phyloP scores from a whole-genome alignment of 805 yeast genomes.

The Wickerhamomyces hampshirensis region DNA sequence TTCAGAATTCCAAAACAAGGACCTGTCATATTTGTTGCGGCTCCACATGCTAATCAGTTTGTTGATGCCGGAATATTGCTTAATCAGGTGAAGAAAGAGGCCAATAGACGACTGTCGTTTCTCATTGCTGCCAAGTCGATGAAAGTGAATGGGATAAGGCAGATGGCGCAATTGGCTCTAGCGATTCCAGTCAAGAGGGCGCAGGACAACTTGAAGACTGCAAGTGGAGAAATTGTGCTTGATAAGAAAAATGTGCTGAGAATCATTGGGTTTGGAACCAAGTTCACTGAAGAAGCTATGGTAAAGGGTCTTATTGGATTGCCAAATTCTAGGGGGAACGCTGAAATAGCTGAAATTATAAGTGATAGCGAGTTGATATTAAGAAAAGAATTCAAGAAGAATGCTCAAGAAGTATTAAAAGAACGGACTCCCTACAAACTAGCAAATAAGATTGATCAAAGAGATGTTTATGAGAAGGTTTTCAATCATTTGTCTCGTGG shows the following conservation, averaged over 20 bases:
- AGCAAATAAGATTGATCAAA: constrained; percentile 85
- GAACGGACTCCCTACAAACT: constrained; percentile 57
- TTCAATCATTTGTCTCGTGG: constrained; percentile 79
- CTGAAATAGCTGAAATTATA: constrained; percentile 60
- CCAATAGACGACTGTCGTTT: constrained; percentile 69
- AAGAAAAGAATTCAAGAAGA: constrained; percentile 63
- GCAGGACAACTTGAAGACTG: constrained; percentile 72
- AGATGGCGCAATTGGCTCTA: constrained; percentile 67
- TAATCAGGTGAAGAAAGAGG: constrained; percentile 68
- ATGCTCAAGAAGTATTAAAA: constrained; percentile 38
- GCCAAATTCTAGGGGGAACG: constrained; percentile 73
- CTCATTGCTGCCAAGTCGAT: constrained; percentile 82
- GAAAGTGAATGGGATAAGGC: constrained; percentile 62
- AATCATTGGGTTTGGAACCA: constrained; percentile 62
- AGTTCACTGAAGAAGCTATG: constrained; percentile 53
- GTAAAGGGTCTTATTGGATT: constrained; percentile 67
- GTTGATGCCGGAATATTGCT: constrained; percentile 76
- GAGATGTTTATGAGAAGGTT: constrained; percentile 75
- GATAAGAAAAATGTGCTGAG: constrained; percentile 50
- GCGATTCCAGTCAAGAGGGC: constrained; percentile 91
- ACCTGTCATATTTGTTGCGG: constrained; percentile 89
- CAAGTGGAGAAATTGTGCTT: constrained; percentile 59
- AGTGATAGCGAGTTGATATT: constrained; percentile 69
- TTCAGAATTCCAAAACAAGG: constrained; percentile 66
- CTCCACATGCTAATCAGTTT: constrained; percentile 95